A percentile compares a stretch with the other conserved stretches of the same genome.
Evolutionary conservation across 2,329 filamentous ascomycete genomes (phyloP).

Genomic region (Proliferodiscus dingleyae): DNA sequence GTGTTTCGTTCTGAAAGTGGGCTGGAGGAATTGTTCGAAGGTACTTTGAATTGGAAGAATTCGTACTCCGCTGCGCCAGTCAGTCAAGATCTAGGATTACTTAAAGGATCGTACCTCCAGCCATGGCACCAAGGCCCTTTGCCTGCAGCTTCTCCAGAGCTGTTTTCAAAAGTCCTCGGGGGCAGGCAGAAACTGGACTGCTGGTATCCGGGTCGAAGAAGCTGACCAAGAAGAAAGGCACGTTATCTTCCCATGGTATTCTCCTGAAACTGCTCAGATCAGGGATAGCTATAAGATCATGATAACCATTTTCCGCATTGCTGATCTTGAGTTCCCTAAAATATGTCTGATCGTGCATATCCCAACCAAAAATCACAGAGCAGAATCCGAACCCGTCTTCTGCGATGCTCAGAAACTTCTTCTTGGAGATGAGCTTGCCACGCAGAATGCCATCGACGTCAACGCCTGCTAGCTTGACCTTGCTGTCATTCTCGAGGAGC

Average conservation of each 20-base stretch:
- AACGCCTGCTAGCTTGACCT: constrained; percentile 82
- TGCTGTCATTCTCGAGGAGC: constrained; percentile 65
- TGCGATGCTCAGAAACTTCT: constrained; percentile 85
- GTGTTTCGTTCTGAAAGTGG: constrained; percentile 51
- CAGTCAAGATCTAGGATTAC: constrained; percentile 10
- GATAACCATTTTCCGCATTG: constrained; percentile 86
- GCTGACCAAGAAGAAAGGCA: constrained; percentile 79
- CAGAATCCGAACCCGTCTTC: constrained; percentile 85
- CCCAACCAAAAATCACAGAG: constrained; percentile 92
- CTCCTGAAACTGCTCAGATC: constrained; percentile 74
- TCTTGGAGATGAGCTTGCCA: constrained; percentile 87
- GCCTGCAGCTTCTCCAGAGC: constrained; percentile 62
- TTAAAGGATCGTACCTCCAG: constrained; percentile 63
- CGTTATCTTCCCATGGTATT: constrained; percentile 85
- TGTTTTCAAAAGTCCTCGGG: constrained; percentile 67
- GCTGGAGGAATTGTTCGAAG: constrained; percentile 40
- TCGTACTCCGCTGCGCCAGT: constrained; percentile 74
- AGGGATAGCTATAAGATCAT: constrained; percentile 76
- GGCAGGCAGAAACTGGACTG: constrained; percentile 69
- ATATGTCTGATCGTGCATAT: constrained; percentile 94
- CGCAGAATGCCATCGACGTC: constrained; percentile 85
- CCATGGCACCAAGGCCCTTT: constrained; percentile 77
- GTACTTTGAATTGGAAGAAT: constrained; percentile 84
- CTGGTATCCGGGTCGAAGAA: constrained; percentile 78
- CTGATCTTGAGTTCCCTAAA: constrained; percentile 79